A percentile compares a stretch with the other conserved stretches of the same genome.
phyloP scores from a whole-genome alignment of 306 rosid genomes.

The Dalbergia oliveri region DNA sequence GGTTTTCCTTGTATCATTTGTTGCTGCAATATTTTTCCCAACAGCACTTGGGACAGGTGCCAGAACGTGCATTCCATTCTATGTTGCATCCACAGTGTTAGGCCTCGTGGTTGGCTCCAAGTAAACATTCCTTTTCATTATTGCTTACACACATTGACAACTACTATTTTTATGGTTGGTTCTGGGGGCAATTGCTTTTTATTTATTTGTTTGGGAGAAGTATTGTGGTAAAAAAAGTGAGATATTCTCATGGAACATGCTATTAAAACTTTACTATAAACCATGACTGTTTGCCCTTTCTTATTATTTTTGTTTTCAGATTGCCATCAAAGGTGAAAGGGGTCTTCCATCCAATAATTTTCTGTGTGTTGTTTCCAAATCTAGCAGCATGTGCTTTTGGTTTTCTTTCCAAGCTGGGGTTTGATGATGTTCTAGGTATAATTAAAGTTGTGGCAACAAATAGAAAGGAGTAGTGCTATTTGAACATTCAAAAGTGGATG shows the following conservation, averaged over 20 bases:
- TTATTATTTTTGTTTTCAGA: slow-evolving; percentile 54
- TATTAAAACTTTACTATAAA: slow-evolving; percentile 14
- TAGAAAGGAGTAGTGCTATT: too few relatives aligned
- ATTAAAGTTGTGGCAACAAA: not conserved
- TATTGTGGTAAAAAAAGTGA: not conserved
- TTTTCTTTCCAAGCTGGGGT: slow-evolving; percentile 66
- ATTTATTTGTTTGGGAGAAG: not conserved
- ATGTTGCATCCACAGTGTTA: slow-evolving; percentile 80
- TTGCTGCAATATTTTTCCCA: slow-evolving; percentile 65
- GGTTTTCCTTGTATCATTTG: slow-evolving; percentile 68
- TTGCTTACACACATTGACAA: not conserved
- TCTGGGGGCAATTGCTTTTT: slow-evolving; percentile 12
- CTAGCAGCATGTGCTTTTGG: slow-evolving; percentile 75
- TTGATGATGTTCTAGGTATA: slow-evolving; percentile 81
- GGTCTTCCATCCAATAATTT: slow-evolving; percentile 80
- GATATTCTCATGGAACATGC: not conserved
- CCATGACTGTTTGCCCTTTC: slow-evolving; percentile 25
- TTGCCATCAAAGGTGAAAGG: slow-evolving; percentile 71
- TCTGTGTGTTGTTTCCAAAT: slow-evolving; percentile 72
- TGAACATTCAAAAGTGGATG: too few relatives aligned
- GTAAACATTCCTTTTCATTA: slow-evolving; percentile 56
- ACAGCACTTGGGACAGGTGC: slow-evolving; percentile 79
- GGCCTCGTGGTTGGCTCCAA: slow-evolving; percentile 82
- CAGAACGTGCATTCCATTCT: slow-evolving; percentile 81
- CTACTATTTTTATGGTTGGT: not conserved